These are phyloP conservation scores for Phytophthora sp. DNA, from an alignment of 352 stramenopile species.

Conservation along the genomic window DNA sequence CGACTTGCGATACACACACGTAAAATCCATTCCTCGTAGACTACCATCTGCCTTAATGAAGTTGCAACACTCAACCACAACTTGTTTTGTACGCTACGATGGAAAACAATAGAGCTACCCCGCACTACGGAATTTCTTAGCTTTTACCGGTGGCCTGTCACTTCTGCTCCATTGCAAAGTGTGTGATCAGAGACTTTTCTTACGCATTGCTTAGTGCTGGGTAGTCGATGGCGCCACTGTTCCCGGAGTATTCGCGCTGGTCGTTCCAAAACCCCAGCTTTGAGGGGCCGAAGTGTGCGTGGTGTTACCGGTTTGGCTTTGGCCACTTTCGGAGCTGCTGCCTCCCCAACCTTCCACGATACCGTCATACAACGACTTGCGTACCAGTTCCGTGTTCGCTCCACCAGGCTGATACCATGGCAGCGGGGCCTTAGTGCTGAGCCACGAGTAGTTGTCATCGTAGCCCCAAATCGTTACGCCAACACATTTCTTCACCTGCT, in stretches of 20 bases:
- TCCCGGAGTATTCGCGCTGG: constrained; percentile 2
- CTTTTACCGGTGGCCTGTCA: too few relatives aligned
- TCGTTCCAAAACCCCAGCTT: constrained; percentile 3
- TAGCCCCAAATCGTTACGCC: constrained; percentile 36
- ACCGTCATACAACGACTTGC: constrained; percentile 33
- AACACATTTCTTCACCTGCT: constrained; percentile 29
- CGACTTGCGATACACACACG: too few relatives aligned
- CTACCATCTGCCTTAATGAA: too few relatives aligned
- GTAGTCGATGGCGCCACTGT: constrained; percentile 8
- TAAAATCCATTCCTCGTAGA: too few relatives aligned
- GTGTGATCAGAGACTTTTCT: too few relatives aligned
- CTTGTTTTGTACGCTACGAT: too few relatives aligned
- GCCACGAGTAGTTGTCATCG: constrained; percentile 36
- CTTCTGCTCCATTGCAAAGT: too few relatives aligned
- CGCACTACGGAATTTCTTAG: too few relatives aligned
- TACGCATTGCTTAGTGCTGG: constrained; percentile 10
- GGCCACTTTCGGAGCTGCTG: not conserved
- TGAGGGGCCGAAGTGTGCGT: too few relatives aligned
- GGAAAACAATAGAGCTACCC: too few relatives aligned
- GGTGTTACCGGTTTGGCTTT: too few relatives aligned
- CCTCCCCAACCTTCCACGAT: constrained; percentile 29
- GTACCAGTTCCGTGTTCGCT: constrained; percentile 13
- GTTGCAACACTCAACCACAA: too few relatives aligned
- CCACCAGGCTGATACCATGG: constrained; percentile 31
- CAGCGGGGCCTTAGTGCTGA: constrained; percentile 23